These are phyloP conservation scores for Diutina scorzettiae DNA, from an alignment of 1,139 yeast genomes.

Conservation along the genomic window DNA sequence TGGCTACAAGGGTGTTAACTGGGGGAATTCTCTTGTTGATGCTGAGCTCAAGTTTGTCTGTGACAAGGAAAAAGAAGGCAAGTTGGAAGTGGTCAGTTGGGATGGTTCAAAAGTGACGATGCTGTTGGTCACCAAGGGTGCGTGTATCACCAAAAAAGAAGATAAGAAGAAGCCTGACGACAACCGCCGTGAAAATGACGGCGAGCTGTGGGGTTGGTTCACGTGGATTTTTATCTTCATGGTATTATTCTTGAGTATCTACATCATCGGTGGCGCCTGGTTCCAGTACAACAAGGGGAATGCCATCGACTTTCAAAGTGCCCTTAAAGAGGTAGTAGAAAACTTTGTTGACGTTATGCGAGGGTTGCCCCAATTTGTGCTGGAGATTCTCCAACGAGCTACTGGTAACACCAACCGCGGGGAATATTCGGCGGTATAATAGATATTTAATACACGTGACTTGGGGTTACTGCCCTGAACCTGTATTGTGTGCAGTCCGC, in stretches of 20 bases:
- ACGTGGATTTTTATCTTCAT: constrained; percentile 62
- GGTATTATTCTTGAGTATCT: constrained; percentile 56
- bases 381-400: constrained; percentile 59
- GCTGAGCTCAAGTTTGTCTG: constrained; percentile 47
- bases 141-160: constrained; percentile 24
- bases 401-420: constrained; percentile 65
- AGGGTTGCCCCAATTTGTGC: constrained; percentile 60
- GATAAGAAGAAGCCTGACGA: constrained; percentile 14
- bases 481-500: too few relatives aligned
- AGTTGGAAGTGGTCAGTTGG: constrained; percentile 21
- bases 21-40: constrained; percentile 54
- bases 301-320: constrained; percentile 37
- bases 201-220: constrained; percentile 64
- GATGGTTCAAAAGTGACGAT: constrained; percentile 18
- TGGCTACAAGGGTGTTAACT: constrained; percentile 41
- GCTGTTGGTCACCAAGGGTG: constrained; percentile 22
- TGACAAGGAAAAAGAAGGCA: constrained; percentile 12
- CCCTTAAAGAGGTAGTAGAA: constrained; percentile 64
- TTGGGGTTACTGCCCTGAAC: background rate
- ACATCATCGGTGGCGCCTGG: constrained; percentile 75
- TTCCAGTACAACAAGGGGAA: constrained; percentile 47
- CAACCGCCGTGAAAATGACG: constrained; percentile 17
- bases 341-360: constrained; percentile 44
- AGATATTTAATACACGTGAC: background rate
- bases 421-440: constrained; percentile 80